phyloP scores from a whole-genome alignment of 2,329 filamentous ascomycete species.

The Penicillium sp. region DNA sequence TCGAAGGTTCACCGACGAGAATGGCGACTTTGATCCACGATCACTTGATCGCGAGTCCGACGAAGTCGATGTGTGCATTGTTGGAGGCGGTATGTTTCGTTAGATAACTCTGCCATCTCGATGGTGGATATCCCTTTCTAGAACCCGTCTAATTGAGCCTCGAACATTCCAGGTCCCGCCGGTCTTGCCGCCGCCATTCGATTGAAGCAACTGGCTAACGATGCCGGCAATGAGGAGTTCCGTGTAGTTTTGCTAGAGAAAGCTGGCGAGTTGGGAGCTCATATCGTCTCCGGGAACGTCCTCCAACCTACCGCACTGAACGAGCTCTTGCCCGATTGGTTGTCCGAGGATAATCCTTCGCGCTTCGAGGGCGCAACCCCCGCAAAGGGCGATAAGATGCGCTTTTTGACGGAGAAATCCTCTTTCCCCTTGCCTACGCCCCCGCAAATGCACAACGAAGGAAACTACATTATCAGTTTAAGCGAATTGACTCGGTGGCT shows the following conservation, averaged over 20 bases:
- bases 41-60: slow-evolving; percentile 85
- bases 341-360: slow-evolving; percentile 82
- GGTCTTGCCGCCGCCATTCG: slow-evolving; percentile 91
- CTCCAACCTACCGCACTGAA: slow-evolving; percentile 86
- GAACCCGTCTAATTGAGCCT: slow-evolving; percentile 9
- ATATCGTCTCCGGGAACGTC: slow-evolving; percentile 94
- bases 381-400: slow-evolving; percentile 84
- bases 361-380: slow-evolving; percentile 87
- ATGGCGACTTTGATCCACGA: slow-evolving; percentile 67
- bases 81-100: slow-evolving; percentile 72
- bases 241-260: slow-evolving; percentile 92
- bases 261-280: slow-evolving; percentile 89
- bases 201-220: slow-evolving; percentile 92
- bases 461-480: slow-evolving; percentile 95
- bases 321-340: slow-evolving; percentile 93
- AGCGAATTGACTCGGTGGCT: slow-evolving; percentile 97
- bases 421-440: slow-evolving; percentile 83
- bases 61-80: slow-evolving; percentile 93
- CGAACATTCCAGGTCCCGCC: slow-evolving; percentile 67
- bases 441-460: slow-evolving; percentile 97
- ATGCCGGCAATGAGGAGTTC: slow-evolving; percentile 94
- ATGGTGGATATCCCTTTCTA: background rate
- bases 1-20: slow-evolving; percentile 48
- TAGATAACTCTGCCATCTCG: background rate
- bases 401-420: slow-evolving; percentile 82